These are phyloP conservation scores for Tetradesmus lagerheimii DNA, from an alignment of 139 green algal species.

Conservation along the genomic window DNA sequence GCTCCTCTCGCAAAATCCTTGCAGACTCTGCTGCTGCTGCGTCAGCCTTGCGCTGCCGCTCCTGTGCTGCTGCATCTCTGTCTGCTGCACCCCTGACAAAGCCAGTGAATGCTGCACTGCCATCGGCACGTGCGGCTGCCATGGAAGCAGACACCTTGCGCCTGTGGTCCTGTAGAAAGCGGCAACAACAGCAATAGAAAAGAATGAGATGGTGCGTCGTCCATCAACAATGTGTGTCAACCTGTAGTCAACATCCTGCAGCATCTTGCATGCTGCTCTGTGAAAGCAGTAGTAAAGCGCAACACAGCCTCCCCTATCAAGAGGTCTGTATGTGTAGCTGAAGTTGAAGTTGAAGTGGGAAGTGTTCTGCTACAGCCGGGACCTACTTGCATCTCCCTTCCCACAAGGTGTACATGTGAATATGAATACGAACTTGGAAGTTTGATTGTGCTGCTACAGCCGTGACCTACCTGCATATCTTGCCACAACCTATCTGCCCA, in stretches of 20 bases:
- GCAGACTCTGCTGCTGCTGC: constrained; percentile 39
- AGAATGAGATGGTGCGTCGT: background rate
- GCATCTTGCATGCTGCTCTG: too few relatives aligned
- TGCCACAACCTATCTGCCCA: constrained; percentile 67
- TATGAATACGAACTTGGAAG: too few relatives aligned
- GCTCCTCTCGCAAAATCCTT: constrained; percentile 64
- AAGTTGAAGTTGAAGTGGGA: too few relatives aligned
- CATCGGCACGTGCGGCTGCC: background rate
- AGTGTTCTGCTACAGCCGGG: too few relatives aligned
- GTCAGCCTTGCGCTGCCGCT: constrained; percentile 44
- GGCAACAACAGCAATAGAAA: background rate
- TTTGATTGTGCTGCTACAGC: background rate
- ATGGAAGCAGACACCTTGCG: background rate
- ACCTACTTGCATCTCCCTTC: too few relatives aligned
- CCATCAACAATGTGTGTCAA: too few relatives aligned
- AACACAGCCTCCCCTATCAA: too few relatives aligned
- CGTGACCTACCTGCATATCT: constrained; percentile 57
- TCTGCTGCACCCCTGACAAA: background rate
- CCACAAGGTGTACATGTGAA: too few relatives aligned
- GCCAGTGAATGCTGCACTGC: background rate
- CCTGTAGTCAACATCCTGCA: too few relatives aligned
- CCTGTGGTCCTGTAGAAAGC: constrained; percentile 5
- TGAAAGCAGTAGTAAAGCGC: too few relatives aligned
- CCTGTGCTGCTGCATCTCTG: constrained; percentile 7
- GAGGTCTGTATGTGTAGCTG: too few relatives aligned